Conservation (phyloP, 2,329 filamentous ascomycete species). For the Cladophialophora psammophila region DNA sequence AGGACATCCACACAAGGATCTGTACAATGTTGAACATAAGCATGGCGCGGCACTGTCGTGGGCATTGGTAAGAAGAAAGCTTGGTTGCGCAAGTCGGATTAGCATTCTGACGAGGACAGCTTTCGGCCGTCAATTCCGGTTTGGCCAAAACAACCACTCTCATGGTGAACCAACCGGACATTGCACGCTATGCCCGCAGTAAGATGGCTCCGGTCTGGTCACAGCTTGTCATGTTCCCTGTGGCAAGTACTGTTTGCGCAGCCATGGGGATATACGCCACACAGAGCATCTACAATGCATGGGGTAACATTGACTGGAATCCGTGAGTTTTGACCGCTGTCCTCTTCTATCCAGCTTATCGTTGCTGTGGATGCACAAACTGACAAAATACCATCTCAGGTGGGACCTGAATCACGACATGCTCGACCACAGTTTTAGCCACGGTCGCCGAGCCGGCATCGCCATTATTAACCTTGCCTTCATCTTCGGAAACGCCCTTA, state of each 20-base stretch:
- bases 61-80: slow-evolving; percentile 26
- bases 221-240: slow-evolving; percentile 51
- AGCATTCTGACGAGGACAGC: slow-evolving; percentile 46
- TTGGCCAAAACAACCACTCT: slow-evolving; percentile 50
- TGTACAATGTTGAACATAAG: slow-evolving; percentile 23
- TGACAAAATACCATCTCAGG: slow-evolving; percentile 1
- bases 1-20: slow-evolving; percentile 23
- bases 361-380: slow-evolving; percentile 47
- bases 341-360: slow-evolving; percentile 42
- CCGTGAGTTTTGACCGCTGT: slow-evolving; percentile 43
- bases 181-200: slow-evolving; percentile 48
- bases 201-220: slow-evolving; percentile 52
- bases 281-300: slow-evolving; percentile 53
- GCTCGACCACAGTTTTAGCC: slow-evolving; percentile 28
- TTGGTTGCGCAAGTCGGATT: not conserved
- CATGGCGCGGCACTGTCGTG: slow-evolving; percentile 28
- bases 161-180: slow-evolving; percentile 55
- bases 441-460: slow-evolving; percentile 23
- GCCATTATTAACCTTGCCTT: slow-evolving; percentile 26
- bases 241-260: slow-evolving; percentile 53
- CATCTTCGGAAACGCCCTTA: slow-evolving; percentile 24
- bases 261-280: slow-evolving; percentile 56
- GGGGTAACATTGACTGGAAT: slow-evolving; percentile 43
- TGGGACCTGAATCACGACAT: slow-evolving; percentile 31
- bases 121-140: slow-evolving; percentile 48